Evolutionary conservation across 768 basidiomycete genomes (phyloP), one percentile per base, ranked within the genome.

Genomic region (Grammothele lineata): DNA sequence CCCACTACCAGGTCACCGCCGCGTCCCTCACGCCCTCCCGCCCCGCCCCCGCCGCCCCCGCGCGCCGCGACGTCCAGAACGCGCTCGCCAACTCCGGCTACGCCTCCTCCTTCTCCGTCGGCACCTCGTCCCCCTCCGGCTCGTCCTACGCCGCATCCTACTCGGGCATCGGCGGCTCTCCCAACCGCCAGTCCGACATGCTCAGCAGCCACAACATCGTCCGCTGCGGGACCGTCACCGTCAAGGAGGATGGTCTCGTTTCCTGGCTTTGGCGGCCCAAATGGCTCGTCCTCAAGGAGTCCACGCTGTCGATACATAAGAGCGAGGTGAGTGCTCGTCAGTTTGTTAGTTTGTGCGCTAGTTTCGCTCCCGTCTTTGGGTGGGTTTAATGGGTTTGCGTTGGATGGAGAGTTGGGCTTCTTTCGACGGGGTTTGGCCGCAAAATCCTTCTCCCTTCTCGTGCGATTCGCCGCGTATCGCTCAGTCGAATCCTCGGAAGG

Each of bases 241-340:
- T 95, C 59, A 98, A 98, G 74, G 95, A 99, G 65, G 94, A 96
- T 40, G 89, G 92, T 1, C 83, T 97, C 53, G 83, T 87, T 2
- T 88, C 87, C 53, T 93, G 90, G 77, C 75, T 96, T 40, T 97
- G 94, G 83, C 81, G 86, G 64, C 80, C 87, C 60, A 88, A 91
- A 64, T 97, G 87, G 86, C 69, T 97, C 46, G 76, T 95, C 4
- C 73, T 99, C 52, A 87, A 81, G 59, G 91, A 92, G 40, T 76
- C 82, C 57, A 73, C 82, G 8, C 66, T 99, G 38, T 75, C 78
- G 17, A 80, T 98, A 47, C 90, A 92, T 62, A 97, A 93, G 74
- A 89, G 80, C 57, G 95, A 97, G 78, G 94, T 93, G 60, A 57
- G 88, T 62, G n/a, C 11, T 30, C n/a, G n/a, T n/a, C n/a, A n/a